Conservation (phyloP, 2,329 filamentous ascomycete species). For the Lachnellula suecica region DNA sequence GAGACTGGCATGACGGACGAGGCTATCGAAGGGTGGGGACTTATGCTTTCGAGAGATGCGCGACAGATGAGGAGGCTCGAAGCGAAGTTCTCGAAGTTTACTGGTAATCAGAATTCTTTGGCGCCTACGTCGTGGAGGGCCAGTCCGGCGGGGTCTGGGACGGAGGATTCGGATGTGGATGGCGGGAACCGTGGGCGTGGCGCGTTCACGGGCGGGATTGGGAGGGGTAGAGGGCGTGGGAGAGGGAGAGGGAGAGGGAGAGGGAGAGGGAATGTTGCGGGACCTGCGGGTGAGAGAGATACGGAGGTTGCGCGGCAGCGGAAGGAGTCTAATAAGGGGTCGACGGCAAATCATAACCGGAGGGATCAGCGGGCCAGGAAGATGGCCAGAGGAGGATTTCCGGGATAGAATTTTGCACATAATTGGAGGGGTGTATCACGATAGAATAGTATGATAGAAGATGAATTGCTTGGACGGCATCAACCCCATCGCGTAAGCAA, state of each 20-base stretch:
- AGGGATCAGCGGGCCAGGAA: conserved; percentile 68
- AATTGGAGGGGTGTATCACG: no score
- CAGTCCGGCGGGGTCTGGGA: conserved; percentile 52
- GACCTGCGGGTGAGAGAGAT: conserved; percentile 65
- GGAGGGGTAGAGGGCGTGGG: conserved; percentile 48
- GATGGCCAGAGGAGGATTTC: conserved; percentile 56
- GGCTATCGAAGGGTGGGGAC: conserved; percentile 87
- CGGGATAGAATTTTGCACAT: conserved; percentile 26
- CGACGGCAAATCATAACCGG: conserved; percentile 82
- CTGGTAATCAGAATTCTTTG: conserved; percentile 65
- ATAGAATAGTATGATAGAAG: neutral
- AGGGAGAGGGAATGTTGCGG: conserved; percentile 58
- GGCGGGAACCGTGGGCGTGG: conserved; percentile 46
- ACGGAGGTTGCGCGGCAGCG: conserved; percentile 69
- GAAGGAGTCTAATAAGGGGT: conserved; percentile 82
- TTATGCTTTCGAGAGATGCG: conserved; percentile 78
- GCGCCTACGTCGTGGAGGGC: conserved; percentile 64
- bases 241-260: conserved; percentile 52
- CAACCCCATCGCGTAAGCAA: neutral
- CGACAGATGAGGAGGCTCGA: conserved; percentile 69
- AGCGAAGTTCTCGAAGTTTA: conserved; percentile 64
- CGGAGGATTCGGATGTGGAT: conserved; percentile 54
- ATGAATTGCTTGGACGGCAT: neutral
- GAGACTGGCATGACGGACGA: conserved; percentile 92
- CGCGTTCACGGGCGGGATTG: conserved; percentile 42